Evolutionary conservation across 1,284 basidiomycete genomes (phyloP).

Genomic region (Exobasidium rhododendri): DNA sequence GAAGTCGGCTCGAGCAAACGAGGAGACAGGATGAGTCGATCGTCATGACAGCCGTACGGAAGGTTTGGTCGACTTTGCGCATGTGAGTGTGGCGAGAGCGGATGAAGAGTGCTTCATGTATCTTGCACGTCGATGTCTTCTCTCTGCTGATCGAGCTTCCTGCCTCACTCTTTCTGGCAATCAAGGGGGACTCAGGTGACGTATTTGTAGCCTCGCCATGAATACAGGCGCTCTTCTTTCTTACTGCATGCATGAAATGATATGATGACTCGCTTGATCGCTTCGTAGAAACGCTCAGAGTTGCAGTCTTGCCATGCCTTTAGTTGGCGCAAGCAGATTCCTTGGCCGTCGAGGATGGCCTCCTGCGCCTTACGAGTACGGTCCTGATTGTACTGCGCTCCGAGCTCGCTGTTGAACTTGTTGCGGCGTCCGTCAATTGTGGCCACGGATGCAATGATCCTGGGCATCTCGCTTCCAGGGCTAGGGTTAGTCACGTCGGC

Average conservation of each 20-base stretch:
- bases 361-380: slow-evolving; percentile 45
- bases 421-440: slow-evolving; percentile 55
- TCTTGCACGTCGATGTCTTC: neutral
- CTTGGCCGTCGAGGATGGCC: slow-evolving; percentile 49
- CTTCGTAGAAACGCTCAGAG: slow-evolving; percentile 49
- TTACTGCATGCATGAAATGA: too few species aligned
- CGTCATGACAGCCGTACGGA: neutral
- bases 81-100: neutral
- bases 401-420: slow-evolving; percentile 55
- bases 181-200: neutral
- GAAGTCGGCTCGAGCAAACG: neutral
- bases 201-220: neutral
- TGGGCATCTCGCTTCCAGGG: slow-evolving; percentile 56
- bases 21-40: neutral
- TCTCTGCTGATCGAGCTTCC: too few species aligned
- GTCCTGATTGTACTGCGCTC: slow-evolving; percentile 55
- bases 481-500: slow-evolving; percentile 53
- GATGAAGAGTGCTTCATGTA: neutral
- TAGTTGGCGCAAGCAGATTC: slow-evolving; percentile 33
- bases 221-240: too few species aligned
- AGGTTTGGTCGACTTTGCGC: neutral
- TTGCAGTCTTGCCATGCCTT: slow-evolving; percentile 33
- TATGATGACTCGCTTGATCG: too few species aligned
- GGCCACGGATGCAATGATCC: slow-evolving; percentile 58
- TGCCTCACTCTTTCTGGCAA: too few species aligned